Evolutionary conservation across 2,329 filamentous ascomycete genomes (phyloP), one percentile per base, ranked within the genome.

Genomic region (Cladophialophora carrionii): DNA sequence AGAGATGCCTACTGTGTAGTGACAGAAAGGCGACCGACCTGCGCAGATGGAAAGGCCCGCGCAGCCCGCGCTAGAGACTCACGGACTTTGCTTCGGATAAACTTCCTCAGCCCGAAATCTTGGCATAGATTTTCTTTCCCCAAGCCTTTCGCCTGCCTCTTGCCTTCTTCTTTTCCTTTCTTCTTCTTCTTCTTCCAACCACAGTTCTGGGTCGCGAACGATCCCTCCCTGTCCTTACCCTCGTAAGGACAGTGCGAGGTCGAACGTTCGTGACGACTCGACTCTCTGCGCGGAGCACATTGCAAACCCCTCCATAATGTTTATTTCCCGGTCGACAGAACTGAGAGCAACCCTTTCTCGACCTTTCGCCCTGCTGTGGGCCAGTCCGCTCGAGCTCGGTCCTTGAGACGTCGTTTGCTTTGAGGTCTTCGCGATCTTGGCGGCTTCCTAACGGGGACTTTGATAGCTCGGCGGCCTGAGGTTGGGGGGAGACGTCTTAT

Each of bases 401-500:
- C 43, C 66, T 60, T 59, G 61, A 64, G 62, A 67, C 65, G 43
- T 53, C 6, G 49, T 24, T 55, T 57, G 49, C 49, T 60, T 58
- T 57, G 61, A 55, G 62, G 53, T 57, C 41, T 29, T 57, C 31
- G 57, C 46, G 57, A 61, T 37, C 57, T 54, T 48, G 57, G 48
- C n/a, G 52, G 41, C 46, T 52, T 46, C 54, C 62, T 57, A 61
- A 64, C 64, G 60, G 60, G 55, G 61, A 52, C 61, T 60, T 65
- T 62, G 59, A 6, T 24, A 64, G 62, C 62, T 69, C 62, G 64
- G 59, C 51, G 52, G 64, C 53, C 57, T 64, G 67, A 65, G 66
- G 65, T 61, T 52, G 26, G 26, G 26, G 67, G 67, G 67, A 69
- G 67, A 69, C 67, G 67, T 69, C 67, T 69, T 69, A 69, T 69